Conservation (phyloP, 2,329 filamentous ascomycete genomes). For the Aschersonia sp. region DNA sequence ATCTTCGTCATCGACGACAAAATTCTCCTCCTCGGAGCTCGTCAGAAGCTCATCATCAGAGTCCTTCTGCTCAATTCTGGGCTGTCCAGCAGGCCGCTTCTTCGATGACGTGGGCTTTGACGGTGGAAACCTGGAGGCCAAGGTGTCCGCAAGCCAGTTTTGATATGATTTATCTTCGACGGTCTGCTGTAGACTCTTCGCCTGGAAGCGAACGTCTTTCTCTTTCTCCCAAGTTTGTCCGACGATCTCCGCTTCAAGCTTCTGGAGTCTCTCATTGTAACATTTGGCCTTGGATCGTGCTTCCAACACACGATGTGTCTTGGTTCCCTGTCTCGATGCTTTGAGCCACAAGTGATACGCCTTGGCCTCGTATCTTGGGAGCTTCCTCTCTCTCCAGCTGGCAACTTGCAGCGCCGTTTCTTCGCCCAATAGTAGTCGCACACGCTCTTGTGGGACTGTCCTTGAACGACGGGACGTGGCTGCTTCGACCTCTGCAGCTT, state of each 20-base stretch:
- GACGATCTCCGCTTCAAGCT: conserved; percentile 37
- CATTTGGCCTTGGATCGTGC: conserved; percentile 26
- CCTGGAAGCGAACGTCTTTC: conserved; percentile 38
- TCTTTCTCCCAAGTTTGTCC: conserved; percentile 35
- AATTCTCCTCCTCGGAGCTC: conserved; percentile 33
- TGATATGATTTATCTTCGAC: conserved; percentile 45
- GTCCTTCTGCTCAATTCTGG: conserved; percentile 17
- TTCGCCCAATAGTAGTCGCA: conserved; percentile 37
- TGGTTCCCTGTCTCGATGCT: conserved; percentile 28
- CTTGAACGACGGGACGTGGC: conserved; percentile 13
- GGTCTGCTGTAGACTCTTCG: conserved; percentile 46
- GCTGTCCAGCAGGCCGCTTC: conserved; percentile 3
- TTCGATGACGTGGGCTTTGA: conserved; percentile 17
- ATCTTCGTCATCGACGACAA: conserved; percentile 25
- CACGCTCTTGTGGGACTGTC: conserved; percentile 19
- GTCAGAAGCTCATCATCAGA: conserved; percentile 27
- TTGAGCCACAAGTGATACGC: conserved; percentile 48
- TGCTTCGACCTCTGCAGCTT: conserved; percentile 5
- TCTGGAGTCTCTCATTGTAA: conserved; percentile 38
- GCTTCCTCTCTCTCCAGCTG: conserved; percentile 44
- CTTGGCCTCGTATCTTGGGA: conserved; percentile 37
- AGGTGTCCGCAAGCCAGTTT: conserved; percentile 32
- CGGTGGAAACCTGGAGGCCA: conserved; percentile 26
- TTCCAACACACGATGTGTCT: conserved; percentile 22
- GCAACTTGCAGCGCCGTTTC: conserved; percentile 33